phyloP scores from a whole-genome alignment of 257 asterid species.

The Gynochthodes officinalis region DNA sequence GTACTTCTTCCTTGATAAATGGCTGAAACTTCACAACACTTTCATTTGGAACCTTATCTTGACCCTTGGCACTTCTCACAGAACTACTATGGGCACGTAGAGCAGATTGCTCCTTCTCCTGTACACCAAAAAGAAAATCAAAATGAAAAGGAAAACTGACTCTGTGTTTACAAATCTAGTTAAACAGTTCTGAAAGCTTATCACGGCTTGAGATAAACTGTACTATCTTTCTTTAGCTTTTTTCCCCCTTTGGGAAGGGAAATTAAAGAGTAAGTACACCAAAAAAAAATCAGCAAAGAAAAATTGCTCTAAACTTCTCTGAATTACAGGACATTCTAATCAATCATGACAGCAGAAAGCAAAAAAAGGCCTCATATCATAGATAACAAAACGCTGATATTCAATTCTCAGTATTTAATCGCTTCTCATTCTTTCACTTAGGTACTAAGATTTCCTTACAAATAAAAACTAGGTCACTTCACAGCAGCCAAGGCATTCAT shows the following conservation, averaged over 20 bases:
- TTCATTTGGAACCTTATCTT: slow-evolving; percentile 45
- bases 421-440: background rate
- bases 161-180: background rate
- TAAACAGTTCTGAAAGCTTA: background rate
- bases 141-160: slow-evolving; percentile 2
- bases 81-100: slow-evolving; percentile 65
- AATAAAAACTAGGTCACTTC: background rate
- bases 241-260: background rate
- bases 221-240: background rate
- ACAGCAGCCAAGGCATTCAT: background rate
- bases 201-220: background rate
- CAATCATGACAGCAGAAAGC: background rate
- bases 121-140: slow-evolving; percentile 19
- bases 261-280: background rate
- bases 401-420: background rate
- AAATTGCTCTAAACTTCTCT: background rate
- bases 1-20: slow-evolving; percentile 82
- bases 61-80: slow-evolving; percentile 37
- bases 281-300: background rate
- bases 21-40: slow-evolving; percentile 50
- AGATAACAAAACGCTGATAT: background rate
- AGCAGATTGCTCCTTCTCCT: slow-evolving; percentile 84
- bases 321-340: background rate
- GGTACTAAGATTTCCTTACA: background rate
- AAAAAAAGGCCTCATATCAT: background rate